Evolutionary conservation across 768 basidiomycete genomes (phyloP), one percentile per base, ranked within the genome.

Genomic region (Clathrus columnatus): DNA sequence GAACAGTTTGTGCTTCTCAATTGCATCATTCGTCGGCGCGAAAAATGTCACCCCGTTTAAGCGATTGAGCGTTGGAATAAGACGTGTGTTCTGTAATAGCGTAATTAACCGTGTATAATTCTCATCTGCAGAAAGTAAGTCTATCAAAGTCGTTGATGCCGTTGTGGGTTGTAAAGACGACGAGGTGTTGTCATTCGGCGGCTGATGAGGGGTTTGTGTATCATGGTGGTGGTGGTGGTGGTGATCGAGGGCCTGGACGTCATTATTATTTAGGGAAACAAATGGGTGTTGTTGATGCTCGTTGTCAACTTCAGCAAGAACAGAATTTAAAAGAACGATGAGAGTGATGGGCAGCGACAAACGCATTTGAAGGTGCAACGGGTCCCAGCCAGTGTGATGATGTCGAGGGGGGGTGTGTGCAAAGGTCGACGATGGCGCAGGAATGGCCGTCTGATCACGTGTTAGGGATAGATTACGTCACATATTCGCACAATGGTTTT

Each of bases 11-110:
- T 32, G 68, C 66, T 48, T 43, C 54, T 79, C 69, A 61, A 94
- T 81, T 29, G 96, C 96, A 57, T 91, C 84, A 70, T 99, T 94
- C 18, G 91, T 96, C 1, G 96, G 96, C 1, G 96, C 96, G 64
- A 97, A 98, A 47, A 99, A 68, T 24, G 96, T 96, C 65, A 78
- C 78, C 41, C 75, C 81, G 57, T 87, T 83, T 61, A 99, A 82
- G 61, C 75, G 82, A 68, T 95, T 96, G 60, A 99, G 77, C 5
- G 90, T 91, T 1, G 96, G 96, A 52, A 99, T 83, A 59, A 98
- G 84, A 57, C 84, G 83, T 3, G 95, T 79, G 14, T 81, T 79
- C 67, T 95, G 92, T 10, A 98, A 76, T 14, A 97, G 80, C 20
- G 65, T 65, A 17, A 98, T 71, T 17, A 96, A 74, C 26, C 82